Evolutionary conservation across 1,284 basidiomycete species (phyloP).

Genomic region (Trichosporon sp.): DNA sequence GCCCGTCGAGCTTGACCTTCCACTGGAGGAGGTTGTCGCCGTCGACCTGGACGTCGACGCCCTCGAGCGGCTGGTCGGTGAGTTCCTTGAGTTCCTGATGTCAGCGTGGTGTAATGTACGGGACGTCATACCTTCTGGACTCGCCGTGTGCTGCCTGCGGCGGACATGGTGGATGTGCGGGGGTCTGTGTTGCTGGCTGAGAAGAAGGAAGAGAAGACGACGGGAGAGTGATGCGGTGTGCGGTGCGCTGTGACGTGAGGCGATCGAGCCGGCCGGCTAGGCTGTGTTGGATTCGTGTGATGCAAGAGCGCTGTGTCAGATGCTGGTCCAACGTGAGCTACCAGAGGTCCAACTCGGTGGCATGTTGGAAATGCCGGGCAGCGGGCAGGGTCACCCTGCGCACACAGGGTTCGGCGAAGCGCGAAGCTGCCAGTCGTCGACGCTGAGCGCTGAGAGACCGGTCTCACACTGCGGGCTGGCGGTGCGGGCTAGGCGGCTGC

Average conservation of each 20-base stretch:
- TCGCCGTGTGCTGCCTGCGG: conserved; percentile 33
- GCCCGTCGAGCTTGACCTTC: conserved; percentile 70
- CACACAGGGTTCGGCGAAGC: neutral
- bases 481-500: neutral
- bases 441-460: neutral
- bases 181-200: neutral
- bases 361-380: conserved; percentile 1
- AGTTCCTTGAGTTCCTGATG: conserved; percentile 45
- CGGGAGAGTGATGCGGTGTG: neutral
- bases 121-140: conserved; percentile 33
- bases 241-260: neutral
- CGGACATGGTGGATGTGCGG: conserved; percentile 23
- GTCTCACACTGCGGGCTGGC: neutral
- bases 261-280: neutral
- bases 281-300: neutral
- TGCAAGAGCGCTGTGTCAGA: neutral
- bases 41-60: conserved; percentile 60
- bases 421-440: neutral
- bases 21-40: conserved; percentile 73
- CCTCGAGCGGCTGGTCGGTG: conserved; percentile 52
- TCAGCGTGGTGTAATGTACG: neutral
- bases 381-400: neutral
- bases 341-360: neutral
- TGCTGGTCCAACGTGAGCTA: neutral
- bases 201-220: neutral